Evolutionary conservation across 2,329 filamentous ascomycete species (phyloP).

Genomic region (Penicillium expansum): DNA sequence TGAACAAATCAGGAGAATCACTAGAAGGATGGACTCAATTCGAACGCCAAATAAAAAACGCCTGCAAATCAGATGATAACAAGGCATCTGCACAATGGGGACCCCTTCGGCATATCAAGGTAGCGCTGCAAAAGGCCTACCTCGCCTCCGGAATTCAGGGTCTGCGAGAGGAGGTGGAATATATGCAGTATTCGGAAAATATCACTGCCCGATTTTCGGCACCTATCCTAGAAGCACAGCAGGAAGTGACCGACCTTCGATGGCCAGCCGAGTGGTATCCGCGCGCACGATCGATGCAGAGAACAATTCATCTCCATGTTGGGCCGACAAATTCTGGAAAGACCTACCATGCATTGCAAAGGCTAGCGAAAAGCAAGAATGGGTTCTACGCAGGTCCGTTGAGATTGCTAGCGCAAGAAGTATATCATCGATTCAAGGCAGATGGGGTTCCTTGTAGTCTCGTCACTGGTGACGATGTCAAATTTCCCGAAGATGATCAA

Average conservation of each 20-base stretch:
- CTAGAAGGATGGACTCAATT: constrained; percentile 31
- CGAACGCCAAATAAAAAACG: constrained; percentile 32
- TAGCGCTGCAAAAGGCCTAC: constrained; percentile 58
- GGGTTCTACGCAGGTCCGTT: constrained; percentile 92
- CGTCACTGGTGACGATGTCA: constrained; percentile 86
- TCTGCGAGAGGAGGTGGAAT: constrained; percentile 60
- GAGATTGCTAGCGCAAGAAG: constrained; percentile 84
- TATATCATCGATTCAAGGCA: constrained; percentile 81
- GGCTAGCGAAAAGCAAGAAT: constrained; percentile 69
- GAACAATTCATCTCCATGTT: constrained; percentile 87
- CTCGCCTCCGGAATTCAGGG: constrained; percentile 52
- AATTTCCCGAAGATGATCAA: constrained; percentile 59
- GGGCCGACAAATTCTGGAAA: constrained; percentile 98
- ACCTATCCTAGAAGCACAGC: constrained; percentile 58
- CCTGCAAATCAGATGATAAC: constrained; percentile 28
- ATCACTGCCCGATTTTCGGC: constrained; percentile 57
- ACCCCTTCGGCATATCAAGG: constrained; percentile 26
- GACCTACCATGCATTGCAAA: constrained; percentile 88
- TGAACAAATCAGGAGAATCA: constrained; percentile 17
- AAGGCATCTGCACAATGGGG: constrained; percentile 15
- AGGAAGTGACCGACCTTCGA: constrained; percentile 73
- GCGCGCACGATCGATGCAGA: constrained; percentile 71
- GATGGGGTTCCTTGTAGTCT: constrained; percentile 75
- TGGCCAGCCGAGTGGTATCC: constrained; percentile 92
- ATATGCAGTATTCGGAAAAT: constrained; percentile 66